phyloP scores from a whole-genome alignment of 225 moss, liverwort and hornwort species.

The Anthoceros angustus region DNA sequence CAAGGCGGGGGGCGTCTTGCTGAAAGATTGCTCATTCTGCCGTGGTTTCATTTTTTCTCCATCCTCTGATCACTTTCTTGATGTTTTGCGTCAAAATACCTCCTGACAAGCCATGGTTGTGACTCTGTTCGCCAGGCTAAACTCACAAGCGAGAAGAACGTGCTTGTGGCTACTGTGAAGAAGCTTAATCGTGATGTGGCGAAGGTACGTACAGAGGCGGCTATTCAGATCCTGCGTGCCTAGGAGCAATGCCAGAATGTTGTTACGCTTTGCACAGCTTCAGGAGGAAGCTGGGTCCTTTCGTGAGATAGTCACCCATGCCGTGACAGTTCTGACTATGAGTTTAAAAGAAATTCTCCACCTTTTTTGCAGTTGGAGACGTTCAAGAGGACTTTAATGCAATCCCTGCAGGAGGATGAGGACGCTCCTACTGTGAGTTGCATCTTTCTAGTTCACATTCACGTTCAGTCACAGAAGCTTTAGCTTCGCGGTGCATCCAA shows the following conservation, averaged over 20 bases:
- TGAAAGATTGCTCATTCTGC: too few species aligned
- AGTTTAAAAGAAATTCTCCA: not conserved
- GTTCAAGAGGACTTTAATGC: conserved; percentile 84
- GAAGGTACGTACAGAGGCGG: conserved; percentile 22
- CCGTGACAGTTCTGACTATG: too few species aligned
- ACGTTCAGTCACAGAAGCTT: too few species aligned
- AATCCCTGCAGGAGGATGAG: conserved; percentile 82
- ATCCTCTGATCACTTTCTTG: not conserved
- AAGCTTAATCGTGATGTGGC: conserved; percentile 83
- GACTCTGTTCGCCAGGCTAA: conserved; percentile 28
- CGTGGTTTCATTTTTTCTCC: too few species aligned
- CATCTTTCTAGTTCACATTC: too few species aligned
- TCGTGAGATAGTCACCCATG: too few species aligned
- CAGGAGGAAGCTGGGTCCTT: too few species aligned
- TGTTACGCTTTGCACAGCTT: too few species aligned
- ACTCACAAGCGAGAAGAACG: conserved; percentile 63
- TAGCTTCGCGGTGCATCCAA: too few species aligned
- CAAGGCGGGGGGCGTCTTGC: too few species aligned
- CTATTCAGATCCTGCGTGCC: not conserved
- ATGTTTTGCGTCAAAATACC: not conserved
- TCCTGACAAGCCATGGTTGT: not conserved
- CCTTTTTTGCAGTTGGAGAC: conserved; percentile 57
- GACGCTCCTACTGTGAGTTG: conserved; percentile 35
- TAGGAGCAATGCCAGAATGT: not conserved
- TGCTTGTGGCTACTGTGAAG: conserved; percentile 60